Evolutionary conservation across 2,329 filamentous ascomycete species (phyloP).

Genomic region (Nothophoma quercina): DNA sequence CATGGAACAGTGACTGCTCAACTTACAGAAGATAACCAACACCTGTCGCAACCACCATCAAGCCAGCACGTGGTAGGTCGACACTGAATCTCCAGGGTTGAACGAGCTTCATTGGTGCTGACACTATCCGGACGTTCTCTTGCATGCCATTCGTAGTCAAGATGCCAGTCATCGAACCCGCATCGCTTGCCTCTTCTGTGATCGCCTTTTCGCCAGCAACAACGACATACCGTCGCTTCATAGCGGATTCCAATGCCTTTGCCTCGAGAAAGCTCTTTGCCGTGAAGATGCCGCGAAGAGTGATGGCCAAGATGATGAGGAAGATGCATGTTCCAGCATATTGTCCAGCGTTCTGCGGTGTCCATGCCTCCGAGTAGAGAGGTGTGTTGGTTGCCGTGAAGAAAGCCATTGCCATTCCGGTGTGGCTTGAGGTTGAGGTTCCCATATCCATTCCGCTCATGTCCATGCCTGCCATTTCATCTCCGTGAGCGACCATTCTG

Average conservation of each 20-base stretch:
- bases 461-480: constrained; percentile 29
- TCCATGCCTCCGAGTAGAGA: constrained; percentile 75
- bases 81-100: constrained; percentile 83
- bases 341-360: constrained; percentile 70
- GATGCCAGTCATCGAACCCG: constrained; percentile 70
- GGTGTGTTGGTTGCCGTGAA: constrained; percentile 68
- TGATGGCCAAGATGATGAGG: constrained; percentile 75
- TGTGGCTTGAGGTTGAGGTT: constrained; percentile 27
- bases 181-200: constrained; percentile 63
- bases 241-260: constrained; percentile 75
- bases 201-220: constrained; percentile 70
- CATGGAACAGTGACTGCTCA: neutral
- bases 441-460: constrained; percentile 31
- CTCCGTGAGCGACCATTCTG: constrained; percentile 41
- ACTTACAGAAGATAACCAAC: constrained; percentile 87
- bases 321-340: constrained; percentile 95
- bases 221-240: constrained; percentile 78
- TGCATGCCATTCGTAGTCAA: constrained; percentile 78
- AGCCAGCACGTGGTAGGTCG: constrained; percentile 74
- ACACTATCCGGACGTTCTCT: constrained; percentile 79
- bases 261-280: constrained; percentile 67
- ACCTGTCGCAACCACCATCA: constrained; percentile 76
- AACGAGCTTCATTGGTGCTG: constrained; percentile 60
- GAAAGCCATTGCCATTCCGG: constrained; percentile 68
- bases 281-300: constrained; percentile 76